Conservation (phyloP, 1,284 basidiomycete genomes). For the Cutaneotrichosporon cavernicola region DNA sequence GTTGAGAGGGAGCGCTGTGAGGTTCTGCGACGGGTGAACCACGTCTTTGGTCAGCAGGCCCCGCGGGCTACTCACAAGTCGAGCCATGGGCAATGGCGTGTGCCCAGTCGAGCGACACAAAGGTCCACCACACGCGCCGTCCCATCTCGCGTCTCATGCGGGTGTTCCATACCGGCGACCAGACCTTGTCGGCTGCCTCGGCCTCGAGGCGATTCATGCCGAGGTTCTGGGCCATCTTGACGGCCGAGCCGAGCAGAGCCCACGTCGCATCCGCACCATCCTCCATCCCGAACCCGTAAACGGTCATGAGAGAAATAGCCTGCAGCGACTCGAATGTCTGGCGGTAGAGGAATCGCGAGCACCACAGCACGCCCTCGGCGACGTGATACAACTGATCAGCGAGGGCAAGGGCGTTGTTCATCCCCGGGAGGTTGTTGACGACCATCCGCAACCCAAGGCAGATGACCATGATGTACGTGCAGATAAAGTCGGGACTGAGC, state of each 20-base stretch:
- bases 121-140: slow-evolving; percentile 31
- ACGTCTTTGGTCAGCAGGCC: slow-evolving; percentile 19
- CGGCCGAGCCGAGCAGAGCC: slow-evolving; percentile 24
- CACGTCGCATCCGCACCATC: slow-evolving; percentile 25
- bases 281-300: slow-evolving; percentile 25
- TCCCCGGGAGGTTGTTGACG: slow-evolving; percentile 15
- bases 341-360: slow-evolving; percentile 22
- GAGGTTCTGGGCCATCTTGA: slow-evolving; percentile 34
- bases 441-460: slow-evolving; percentile 20
- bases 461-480: slow-evolving; percentile 26
- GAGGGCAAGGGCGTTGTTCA: slow-evolving; percentile 14
- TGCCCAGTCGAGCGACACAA: slow-evolving; percentile 32
- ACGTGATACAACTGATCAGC: slow-evolving; percentile 24
- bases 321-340: slow-evolving; percentile 28
- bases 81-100: slow-evolving; percentile 26
- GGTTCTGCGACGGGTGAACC: slow-evolving; percentile 31
- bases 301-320: slow-evolving; percentile 26
- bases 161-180: slow-evolving; percentile 24
- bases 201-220: slow-evolving; percentile 31
- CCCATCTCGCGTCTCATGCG: slow-evolving; percentile 27
- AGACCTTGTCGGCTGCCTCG: slow-evolving; percentile 21
- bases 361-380: slow-evolving; percentile 27
- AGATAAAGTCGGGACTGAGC: slow-evolving; percentile 22
- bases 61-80: slow-evolving; percentile 15
- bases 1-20: slow-evolving; percentile 27